Conservation (phyloP, 176 grass and related monocot genomes). For the Tuctoria greenei region DNA sequence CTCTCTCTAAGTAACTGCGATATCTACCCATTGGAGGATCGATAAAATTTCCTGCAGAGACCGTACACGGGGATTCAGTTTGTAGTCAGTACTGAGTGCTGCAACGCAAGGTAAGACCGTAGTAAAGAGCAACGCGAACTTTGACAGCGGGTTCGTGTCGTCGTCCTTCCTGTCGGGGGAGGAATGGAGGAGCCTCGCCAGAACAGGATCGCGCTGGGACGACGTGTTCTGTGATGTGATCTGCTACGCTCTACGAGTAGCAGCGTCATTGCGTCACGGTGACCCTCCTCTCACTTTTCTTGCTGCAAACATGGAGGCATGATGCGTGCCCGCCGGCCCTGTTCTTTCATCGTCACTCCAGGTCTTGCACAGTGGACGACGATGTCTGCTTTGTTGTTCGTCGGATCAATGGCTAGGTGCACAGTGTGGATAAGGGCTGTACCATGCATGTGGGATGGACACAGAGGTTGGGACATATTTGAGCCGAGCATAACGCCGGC, state of each 20-base stretch:
- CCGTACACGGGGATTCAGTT: too few species aligned
- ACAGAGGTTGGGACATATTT: background rate
- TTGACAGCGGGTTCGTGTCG: slow-evolving; percentile 25
- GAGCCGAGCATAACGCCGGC: background rate
- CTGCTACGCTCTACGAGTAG: background rate
- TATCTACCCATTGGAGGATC: too few species aligned
- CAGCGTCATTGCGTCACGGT: background rate
- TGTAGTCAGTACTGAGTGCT: too few species aligned
- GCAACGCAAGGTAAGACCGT: background rate
- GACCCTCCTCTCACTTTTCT: background rate
- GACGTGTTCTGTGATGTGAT: slow-evolving; percentile 16
- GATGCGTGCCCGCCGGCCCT: slow-evolving; percentile 17
- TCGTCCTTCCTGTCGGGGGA: background rate
- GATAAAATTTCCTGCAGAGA: too few species aligned
- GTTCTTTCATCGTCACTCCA: slow-evolving; percentile 40
- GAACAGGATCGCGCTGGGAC: background rate
- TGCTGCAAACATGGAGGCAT: slow-evolving; percentile 35
- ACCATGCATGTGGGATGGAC: background rate
- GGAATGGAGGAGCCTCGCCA: background rate
- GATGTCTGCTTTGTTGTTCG: slow-evolving; percentile 10
- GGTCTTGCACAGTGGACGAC: slow-evolving; percentile 35
- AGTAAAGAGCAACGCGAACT: background rate
- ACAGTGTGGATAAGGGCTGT: slow-evolving; percentile 6
- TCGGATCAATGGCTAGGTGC: background rate
- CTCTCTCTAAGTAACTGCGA: too few species aligned